Evolutionary conservation across 2,329 filamentous ascomycete genomes (phyloP).

Genomic region (Trichoderma sp.): DNA sequence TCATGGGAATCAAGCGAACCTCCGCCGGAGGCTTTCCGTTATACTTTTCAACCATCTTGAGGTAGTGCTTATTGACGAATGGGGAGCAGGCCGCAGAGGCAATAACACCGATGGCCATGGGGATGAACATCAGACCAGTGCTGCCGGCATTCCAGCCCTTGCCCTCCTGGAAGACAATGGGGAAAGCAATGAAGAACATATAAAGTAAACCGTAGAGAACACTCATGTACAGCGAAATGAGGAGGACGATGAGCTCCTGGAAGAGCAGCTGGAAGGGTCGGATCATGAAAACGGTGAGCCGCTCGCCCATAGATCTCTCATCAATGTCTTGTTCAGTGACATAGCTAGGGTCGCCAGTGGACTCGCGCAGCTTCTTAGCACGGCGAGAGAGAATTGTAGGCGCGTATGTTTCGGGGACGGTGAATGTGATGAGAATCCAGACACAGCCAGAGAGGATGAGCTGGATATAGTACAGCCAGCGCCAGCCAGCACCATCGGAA

Average conservation of each 20-base stretch:
- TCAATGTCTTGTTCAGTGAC: conserved; percentile 83
- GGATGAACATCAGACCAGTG: conserved; percentile 85
- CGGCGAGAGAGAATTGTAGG: conserved; percentile 70
- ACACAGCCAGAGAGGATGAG: conserved; percentile 68
- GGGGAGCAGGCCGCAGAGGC: conserved; percentile 64
- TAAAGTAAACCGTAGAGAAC: conserved; percentile 72
- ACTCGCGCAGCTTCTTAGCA: conserved; percentile 67
- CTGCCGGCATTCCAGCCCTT: conserved; percentile 73
- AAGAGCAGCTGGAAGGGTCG: conserved; percentile 85
- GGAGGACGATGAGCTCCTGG: conserved; percentile 77
- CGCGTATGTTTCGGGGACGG: conserved; percentile 86
- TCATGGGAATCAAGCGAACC: conserved; percentile 77
- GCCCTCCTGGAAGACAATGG: conserved; percentile 70
- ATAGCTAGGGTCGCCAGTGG: conserved; percentile 63
- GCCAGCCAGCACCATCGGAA: conserved; percentile 66
- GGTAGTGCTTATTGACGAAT: conserved; percentile 77
- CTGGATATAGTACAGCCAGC: conserved; percentile 86
- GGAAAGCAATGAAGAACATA: conserved; percentile 73
- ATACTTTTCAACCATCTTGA: conserved; percentile 59
- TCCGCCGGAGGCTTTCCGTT: conserved; percentile 75
- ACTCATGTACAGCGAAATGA: conserved; percentile 82
- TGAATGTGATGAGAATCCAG: conserved; percentile 77
- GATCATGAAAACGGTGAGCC: conserved; percentile 70
- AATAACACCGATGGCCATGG: conserved; percentile 72
- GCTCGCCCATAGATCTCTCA: conserved; percentile 62